Evolutionary conservation across 768 basidiomycete genomes (phyloP), one percentile per base, ranked within the genome.

Genomic region (Ramaria sp.): DNA sequence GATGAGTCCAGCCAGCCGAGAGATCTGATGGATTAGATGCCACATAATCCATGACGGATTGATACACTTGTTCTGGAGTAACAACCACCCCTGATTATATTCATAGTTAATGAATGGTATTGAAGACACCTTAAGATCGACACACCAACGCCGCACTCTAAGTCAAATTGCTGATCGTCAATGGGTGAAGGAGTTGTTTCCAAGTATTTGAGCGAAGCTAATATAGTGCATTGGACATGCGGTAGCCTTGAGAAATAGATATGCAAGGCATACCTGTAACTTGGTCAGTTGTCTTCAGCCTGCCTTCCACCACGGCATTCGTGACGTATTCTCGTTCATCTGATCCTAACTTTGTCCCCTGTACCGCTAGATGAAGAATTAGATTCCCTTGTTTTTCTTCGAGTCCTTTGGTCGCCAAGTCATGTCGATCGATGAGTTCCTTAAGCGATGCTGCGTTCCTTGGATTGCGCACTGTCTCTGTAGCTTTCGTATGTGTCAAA

Each of bases 71-170:
- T 42, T 76, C 78, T 0, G 80, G 59, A 0, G 85, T 79, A 56
- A 97, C 85, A 53, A 72, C 78, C 67, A 94, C 87, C 15, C 89
- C 94, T 97, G 61, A 6, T 34, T n/a, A 42, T 10, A 52, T 10
- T 13, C 9, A 48, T 28, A 50, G 24, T 45, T 34, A 30, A 44
- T 42, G 9, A 9, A 24, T 16, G 25, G 24, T 12, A 9, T 13
- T 15, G 49, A 3, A 5, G 12, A 41, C 27, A 16, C 12, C 32
- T 25, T 3, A 27, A 12, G 27, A 41, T 28, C 37, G 12, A 69
- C 89, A 61, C 58, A 92, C 95, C 95, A 56, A 97, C 83, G 58
- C 95, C 95, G 65, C 89, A 92, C 10, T 78, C 72, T 58, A 76
- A 71, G 62, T 93, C 77, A 63, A 97, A 95, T 39, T 82, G 82